These are phyloP conservation scores for Pholiota molesta DNA, from an alignment of 768 basidiomycete species.

Conservation along the genomic window DNA sequence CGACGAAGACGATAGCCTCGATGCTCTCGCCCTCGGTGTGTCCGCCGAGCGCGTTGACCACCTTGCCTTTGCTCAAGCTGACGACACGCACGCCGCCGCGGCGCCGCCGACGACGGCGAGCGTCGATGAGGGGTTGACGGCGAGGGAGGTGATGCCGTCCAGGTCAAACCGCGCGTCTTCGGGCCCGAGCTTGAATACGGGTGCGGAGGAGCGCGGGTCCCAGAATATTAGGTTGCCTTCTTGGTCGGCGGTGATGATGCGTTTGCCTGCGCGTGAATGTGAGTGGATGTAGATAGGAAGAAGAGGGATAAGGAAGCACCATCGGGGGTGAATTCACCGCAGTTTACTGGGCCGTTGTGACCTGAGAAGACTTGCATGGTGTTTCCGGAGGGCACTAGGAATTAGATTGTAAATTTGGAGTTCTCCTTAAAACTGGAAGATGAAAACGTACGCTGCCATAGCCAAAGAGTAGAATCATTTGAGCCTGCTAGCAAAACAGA, in stretches of 20 bases:
- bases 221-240: conserved; percentile 85
- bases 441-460: conserved; percentile 87
- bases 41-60: conserved; percentile 76
- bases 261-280: conserved; percentile 51
- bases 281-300: background rate
- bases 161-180: conserved; percentile 76
- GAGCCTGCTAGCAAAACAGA: conserved; percentile 86
- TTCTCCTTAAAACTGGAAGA: background rate
- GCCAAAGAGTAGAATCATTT: conserved; percentile 92
- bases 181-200: conserved; percentile 79
- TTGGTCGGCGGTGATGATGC: conserved; percentile 84
- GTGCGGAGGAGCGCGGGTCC: conserved; percentile 82
- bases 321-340: conserved; percentile 91
- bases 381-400: conserved; percentile 88
- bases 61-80: conserved; percentile 84
- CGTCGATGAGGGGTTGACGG: conserved; percentile 83
- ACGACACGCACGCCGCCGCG: conserved; percentile 82
- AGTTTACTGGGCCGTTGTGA: conserved; percentile 81
- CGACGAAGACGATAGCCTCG: conserved; percentile 84
- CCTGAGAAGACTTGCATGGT: conserved; percentile 97
- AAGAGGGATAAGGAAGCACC: conserved; percentile 26
- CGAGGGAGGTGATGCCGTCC: conserved; percentile 85
- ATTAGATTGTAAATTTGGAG: background rate
- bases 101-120: conserved; percentile 91
- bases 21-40: conserved; percentile 89